phyloP scores from a whole-genome alignment of 306 rosid species.

The Malus fusca region DNA sequence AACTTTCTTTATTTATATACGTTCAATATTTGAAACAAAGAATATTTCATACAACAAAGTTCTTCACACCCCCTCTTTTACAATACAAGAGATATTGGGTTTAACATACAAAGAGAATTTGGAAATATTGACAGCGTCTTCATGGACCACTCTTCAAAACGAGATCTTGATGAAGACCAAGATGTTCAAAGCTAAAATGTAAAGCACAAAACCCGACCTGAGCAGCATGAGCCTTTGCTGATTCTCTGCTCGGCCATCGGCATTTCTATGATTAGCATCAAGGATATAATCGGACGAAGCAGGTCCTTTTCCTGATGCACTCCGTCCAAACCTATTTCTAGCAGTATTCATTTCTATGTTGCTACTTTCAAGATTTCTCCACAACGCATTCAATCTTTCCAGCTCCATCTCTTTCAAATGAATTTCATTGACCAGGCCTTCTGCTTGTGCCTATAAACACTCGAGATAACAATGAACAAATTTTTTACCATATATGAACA shows the following conservation, averaged over 20 bases:
- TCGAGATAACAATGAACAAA: conserved; percentile 7
- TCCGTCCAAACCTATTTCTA: conserved; percentile 57
- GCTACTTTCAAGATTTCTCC: conserved; percentile 43
- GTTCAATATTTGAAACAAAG: background rate
- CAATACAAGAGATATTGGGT: background rate
- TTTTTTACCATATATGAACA: background rate
- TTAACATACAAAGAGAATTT: background rate
- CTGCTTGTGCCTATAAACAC: conserved; percentile 75
- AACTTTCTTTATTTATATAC: background rate
- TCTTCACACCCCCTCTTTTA: background rate
- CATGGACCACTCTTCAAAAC: conserved; percentile 28
- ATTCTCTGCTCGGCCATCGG: conserved; percentile 58
- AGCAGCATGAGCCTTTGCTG: conserved; percentile 81
- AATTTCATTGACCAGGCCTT: conserved; percentile 63
- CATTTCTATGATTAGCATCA: conserved; percentile 52
- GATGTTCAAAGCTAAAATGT: conserved; percentile 69
- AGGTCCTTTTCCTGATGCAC: conserved; percentile 42
- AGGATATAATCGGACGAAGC: conserved; percentile 44
- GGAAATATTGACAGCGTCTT: background rate
- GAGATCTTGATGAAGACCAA: conserved; percentile 78
- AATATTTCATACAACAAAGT: background rate
- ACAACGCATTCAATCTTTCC: conserved; percentile 60
- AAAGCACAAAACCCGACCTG: conserved; percentile 82
- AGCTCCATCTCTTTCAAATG: conserved; percentile 77
- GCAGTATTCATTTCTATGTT: conserved; percentile 43